Evolutionary conservation across 2,329 filamentous ascomycete species (phyloP), one percentile per base, ranked within the genome.

Genomic region (Botrytis tulipae): DNA sequence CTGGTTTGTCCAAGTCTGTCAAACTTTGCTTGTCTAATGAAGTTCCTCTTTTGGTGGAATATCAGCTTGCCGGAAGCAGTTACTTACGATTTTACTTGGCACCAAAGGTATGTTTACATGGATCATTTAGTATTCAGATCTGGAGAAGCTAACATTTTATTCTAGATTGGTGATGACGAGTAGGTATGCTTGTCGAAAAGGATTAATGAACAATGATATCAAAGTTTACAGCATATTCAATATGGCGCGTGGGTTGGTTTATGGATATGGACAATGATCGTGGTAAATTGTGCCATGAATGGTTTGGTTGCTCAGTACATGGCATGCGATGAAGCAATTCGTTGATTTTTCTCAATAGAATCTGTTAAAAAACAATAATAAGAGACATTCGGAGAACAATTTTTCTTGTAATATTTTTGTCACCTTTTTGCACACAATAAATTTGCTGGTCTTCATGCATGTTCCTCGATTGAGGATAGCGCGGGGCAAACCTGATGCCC

Each of bases 81-180:
- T 96, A 96, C 84, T 85, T 99, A 84, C 90, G 95, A 81, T 99
- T 98, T 89, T 99, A 98, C 85, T 90, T 99, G 79, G 96, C 96
- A 77, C 96, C 96, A 77, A 99, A 99, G 94, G 96, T 96, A 79
- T 65, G 66, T 73, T 40, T 25, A 46, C 8, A 48, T 20, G 10
- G 32, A 42, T 32, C 2, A 1, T 40, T 12, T 48, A 14, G 40
- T 16, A 7, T 22, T 5, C 7, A 20, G n/a, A 48, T 10, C 4
- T 18, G 20, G 48, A 32, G n/a, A 73, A 54, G 57, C 77, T 80
- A 75, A 80, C 73, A 14, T 18, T 61, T 6, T 35, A 72, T 44
- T 77, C 61, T 78, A 94, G 92, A 94, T 94, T 81, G 92, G 89
- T 77, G 89, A 91, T 78, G 89, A 91, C 77, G 89, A 90, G 82